Percentiles rank a stretch among this genome's conserved stretches.
Evolutionary conservation across 371 early-diverging fungal species (phyloP).

Genomic region (Mortierella sp.): DNA sequence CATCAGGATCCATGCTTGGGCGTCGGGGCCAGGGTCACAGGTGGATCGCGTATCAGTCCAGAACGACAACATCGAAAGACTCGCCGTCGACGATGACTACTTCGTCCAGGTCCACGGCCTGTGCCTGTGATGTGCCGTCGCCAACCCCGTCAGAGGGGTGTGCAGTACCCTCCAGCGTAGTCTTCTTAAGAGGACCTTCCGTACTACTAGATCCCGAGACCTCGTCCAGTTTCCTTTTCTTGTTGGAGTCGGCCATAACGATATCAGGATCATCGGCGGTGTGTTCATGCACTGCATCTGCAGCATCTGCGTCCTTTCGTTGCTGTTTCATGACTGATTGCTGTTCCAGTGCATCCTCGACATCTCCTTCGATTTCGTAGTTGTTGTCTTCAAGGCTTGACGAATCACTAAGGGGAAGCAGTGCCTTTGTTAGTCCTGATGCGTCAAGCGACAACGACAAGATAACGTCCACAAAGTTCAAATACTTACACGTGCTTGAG

Average conservation of each 20-base stretch:
- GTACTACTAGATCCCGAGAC: neutral
- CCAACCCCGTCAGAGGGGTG: slow-evolving; percentile 30
- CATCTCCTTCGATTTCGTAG: slow-evolving; percentile 32
- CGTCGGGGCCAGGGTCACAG: too few relatives aligned
- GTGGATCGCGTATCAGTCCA: slow-evolving; percentile 12
- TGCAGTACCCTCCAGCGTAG: slow-evolving; percentile 15
- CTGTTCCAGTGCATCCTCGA: slow-evolving; percentile 30
- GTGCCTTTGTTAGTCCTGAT: neutral
- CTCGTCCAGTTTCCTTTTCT: slow-evolving; percentile 30
- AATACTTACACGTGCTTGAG: slow-evolving; percentile 36
- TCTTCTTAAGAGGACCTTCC: slow-evolving; percentile 27
- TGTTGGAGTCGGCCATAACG: slow-evolving; percentile 21
- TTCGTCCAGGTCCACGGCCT: slow-evolving; percentile 44
- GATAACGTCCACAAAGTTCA: too few relatives aligned
- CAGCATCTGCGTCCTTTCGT: slow-evolving; percentile 17
- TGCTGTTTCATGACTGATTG: slow-evolving; percentile 19
- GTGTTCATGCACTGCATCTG: slow-evolving; percentile 10
- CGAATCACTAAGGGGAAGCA: slow-evolving; percentile 2
- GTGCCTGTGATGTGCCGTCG: slow-evolving; percentile 27
- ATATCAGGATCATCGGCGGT: slow-evolving; percentile 19
- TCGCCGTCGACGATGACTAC: slow-evolving; percentile 35
- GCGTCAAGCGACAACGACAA: neutral
- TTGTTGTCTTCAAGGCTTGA: slow-evolving; percentile 11
- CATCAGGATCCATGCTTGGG: too few relatives aligned
- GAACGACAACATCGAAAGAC: slow-evolving; percentile 28